Percentiles rank a stretch among this genome's conserved stretches.
These are phyloP conservation scores for Plectosphaerella sp. DNA, from an alignment of 2,329 filamentous ascomycete genomes.

Conservation along the genomic window DNA sequence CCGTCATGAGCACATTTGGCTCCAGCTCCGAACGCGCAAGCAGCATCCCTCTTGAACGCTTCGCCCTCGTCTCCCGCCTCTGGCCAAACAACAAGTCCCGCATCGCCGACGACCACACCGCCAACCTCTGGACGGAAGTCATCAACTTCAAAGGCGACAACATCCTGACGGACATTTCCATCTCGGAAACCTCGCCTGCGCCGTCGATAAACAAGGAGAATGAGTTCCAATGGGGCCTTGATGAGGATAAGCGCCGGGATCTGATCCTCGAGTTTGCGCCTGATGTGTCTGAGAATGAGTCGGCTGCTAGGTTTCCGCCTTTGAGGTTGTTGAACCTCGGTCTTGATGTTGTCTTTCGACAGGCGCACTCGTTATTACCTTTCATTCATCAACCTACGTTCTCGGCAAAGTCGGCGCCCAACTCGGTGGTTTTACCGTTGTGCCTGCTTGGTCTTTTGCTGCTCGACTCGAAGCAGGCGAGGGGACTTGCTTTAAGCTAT, in stretches of 20 bases:
- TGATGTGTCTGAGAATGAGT: not conserved
- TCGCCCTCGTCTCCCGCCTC: not conserved
- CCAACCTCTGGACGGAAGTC: not conserved
- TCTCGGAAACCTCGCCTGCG: not conserved
- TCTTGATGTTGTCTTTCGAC: not conserved
- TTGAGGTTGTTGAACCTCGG: not conserved
- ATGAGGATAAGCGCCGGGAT: not conserved
- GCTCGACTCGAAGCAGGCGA: conserved; percentile 45
- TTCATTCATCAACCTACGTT: not conserved
- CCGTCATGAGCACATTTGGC: not conserved
- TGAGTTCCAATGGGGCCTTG: not conserved
- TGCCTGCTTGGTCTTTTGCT: conserved; percentile 55
- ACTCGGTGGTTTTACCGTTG: conserved; percentile 46
- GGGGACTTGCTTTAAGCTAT: conserved; percentile 2
- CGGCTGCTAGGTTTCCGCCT: not conserved
- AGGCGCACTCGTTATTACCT: not conserved
- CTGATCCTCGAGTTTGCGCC: not conserved
- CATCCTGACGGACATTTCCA: not conserved
- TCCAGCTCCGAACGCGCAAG: not conserved
- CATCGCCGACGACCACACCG: not conserved
- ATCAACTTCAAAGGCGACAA: not conserved
- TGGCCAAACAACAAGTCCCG: not conserved
- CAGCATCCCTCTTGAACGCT: not conserved
- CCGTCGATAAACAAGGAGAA: not conserved
- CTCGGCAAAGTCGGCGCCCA: not conserved